Base-by-base conservation (phyloP, 2,329 filamentous ascomycete genomes). In the Sarocladium brachiariae region DNA sequence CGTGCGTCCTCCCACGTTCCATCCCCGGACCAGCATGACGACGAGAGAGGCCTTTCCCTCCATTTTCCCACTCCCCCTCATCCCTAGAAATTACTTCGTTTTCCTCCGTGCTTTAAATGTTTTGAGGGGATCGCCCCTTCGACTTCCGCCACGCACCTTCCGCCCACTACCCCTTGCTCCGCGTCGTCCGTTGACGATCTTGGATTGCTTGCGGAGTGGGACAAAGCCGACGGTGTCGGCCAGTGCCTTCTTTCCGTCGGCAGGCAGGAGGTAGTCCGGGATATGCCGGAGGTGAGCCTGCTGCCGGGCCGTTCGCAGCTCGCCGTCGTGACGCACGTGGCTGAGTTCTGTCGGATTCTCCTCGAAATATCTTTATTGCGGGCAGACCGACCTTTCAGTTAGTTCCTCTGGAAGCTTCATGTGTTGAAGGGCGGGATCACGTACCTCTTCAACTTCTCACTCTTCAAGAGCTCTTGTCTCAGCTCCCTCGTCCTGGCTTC, bases 211-310 rank as follows among this genome's bases (percentile, higher is more conserved):
- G 56, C 72, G 72, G 57, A 84, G 73, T 0, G 86, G 81, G 30
- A 96, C 89, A 60, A 89, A 93, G 2, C 89, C 89, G 50, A 90
- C 75, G 52, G 88, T 77, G 23, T 80, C 77, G 72, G 50, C 83
- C 50, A 89, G 70, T 0, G 78, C 83, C 61, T 86, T 84, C 65
- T 81, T 86, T 37, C 85, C 85, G 62, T 80, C 90, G 63, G 68
- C 77, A 71, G 93, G 93, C 59, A 99, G 73, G 49, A 99, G 71
- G 64, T 99, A 99, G 43, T 96, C 91, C 0, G 93, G 93, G 1
- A 99, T 87, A 65, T 96, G 89, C 69, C 89, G 95, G 56, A 99
- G 73, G 72, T 99, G 93, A 7, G 87, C 80, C 68, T 97, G 91
- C 41, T 90, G 83, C 53, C 88, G 76, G 13, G 91, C 89, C 21